Percentiles rank a stretch among this genome's conserved stretches.
Conservation (phyloP, 345 rosid species). For the Acer negundo region DNA sequence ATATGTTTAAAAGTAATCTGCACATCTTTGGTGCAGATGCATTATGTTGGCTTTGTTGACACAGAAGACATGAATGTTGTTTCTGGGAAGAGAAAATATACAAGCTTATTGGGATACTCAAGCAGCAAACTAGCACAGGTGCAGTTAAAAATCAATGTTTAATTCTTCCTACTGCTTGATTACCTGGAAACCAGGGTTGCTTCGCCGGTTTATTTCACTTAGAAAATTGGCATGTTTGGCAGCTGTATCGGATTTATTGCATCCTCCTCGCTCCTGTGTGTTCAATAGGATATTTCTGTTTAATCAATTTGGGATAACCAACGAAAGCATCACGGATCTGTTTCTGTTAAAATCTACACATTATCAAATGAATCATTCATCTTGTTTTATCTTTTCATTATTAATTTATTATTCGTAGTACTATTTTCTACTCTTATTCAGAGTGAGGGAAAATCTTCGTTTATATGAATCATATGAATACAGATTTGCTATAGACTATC, state of each 20-base stretch:
- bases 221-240: background rate
- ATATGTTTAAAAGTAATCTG: slow-evolving; percentile 14
- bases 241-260: background rate
- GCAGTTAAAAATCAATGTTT: slow-evolving; percentile 20
- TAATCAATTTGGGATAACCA: background rate
- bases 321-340: background rate
- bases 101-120: slow-evolving; percentile 74
- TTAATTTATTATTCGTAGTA: background rate
- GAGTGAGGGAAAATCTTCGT: background rate
- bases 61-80: slow-evolving; percentile 85
- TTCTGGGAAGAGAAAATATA: slow-evolving; percentile 72
- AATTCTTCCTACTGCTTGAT: slow-evolving; percentile 12
- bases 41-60: slow-evolving; percentile 84
- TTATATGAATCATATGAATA: background rate
- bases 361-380: background rate
- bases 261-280: background rate
- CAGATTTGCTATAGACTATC: background rate
- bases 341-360: background rate
- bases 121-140: slow-evolving; percentile 96
- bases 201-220: background rate
- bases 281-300: background rate
- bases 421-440: background rate
- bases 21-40: slow-evolving; percentile 61
- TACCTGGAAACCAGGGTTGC: background rate
- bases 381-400: background rate